Evolutionary conservation across 352 stramenopile species (phyloP), one percentile per base, ranked within the genome.

Genomic region (Pythium scleroteichum): DNA sequence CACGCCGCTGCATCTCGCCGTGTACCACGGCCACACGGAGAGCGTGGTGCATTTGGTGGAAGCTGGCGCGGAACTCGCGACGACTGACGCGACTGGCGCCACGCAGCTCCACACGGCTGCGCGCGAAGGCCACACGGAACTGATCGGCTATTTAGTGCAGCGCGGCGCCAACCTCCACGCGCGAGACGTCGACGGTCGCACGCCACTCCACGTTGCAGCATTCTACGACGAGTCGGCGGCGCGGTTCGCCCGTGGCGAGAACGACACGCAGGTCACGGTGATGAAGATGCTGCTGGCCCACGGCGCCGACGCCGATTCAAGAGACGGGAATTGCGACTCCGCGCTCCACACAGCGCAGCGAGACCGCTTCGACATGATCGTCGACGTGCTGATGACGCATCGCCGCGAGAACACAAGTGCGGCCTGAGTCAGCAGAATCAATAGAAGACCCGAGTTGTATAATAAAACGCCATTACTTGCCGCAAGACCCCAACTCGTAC

Each of bases 91-190:
- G 32, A 20, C 39, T 3, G 70, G 66, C 19, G 46, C 55, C 4
- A 72, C 66, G 8, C 53, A 62, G 2, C 62, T 77, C 17, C 70
- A 74, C 26, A 57, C 66, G 3, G 70, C 70, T 0, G 66, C 70
- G 17, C 68, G 61, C 3, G 64, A 66, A 4, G 72, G 72, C 5
- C 68, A 80, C 41, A 63, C 65, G 0, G 54, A 57, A 12, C 47
- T 73, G n/a, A 52, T 79, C 35, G 62, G 72, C 33, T 58, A 64
- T 22, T 29, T 79, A 49, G 26, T 79, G 13, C 54, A 62, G 24
- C 52, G 53, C 23, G 69, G 69, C 12, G 69, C 69, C 1, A 22
- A 51, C 0, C 50, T 79, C 19, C 47, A 77, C 38, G 53, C 59
- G 27, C 53, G 57, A 16, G 66, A 73, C 57, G 14, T 24, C 17